Evolutionary conservation across 768 basidiomycete species (phyloP).

Genomic region (Phylloporus arenicola): DNA sequence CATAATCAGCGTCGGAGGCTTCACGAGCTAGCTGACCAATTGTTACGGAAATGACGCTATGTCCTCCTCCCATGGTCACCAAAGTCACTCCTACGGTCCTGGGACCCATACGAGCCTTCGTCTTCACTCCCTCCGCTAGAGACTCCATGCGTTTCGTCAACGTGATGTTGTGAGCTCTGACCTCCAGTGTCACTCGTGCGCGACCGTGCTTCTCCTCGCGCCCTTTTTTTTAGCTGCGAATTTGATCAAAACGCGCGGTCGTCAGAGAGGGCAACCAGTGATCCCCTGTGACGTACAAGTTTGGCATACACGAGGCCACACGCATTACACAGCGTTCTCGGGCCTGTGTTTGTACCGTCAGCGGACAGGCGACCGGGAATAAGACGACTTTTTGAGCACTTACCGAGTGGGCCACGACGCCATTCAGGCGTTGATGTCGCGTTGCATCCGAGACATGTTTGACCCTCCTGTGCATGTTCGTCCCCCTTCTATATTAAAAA

Average conservation of each 20-base stretch:
- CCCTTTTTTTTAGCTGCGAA: slow-evolving; percentile 30
- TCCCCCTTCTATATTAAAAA: slow-evolving; percentile 32
- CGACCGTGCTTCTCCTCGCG: slow-evolving; percentile 29
- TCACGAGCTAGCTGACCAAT: slow-evolving; percentile 13
- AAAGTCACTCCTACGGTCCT: slow-evolving; percentile 32
- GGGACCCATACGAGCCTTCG: slow-evolving; percentile 31
- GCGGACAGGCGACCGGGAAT: slow-evolving; percentile 17
- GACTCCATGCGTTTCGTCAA: slow-evolving; percentile 20
- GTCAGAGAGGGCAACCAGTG: slow-evolving; percentile 19
- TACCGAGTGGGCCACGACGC: slow-evolving; percentile 79
- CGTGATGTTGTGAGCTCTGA: slow-evolving; percentile 27
- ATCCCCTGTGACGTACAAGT: slow-evolving; percentile 50
- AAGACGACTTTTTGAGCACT: slow-evolving; percentile 22
- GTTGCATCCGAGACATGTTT: slow-evolving; percentile 74
- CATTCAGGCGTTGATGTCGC: slow-evolving; percentile 87
- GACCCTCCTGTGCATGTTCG: slow-evolving; percentile 49
- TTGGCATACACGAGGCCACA: slow-evolving; percentile 86
- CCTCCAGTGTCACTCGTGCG: slow-evolving; percentile 23
- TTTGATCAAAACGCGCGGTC: slow-evolving; percentile 7
- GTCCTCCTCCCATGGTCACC: slow-evolving; percentile 32
- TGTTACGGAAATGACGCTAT: slow-evolving; percentile 20
- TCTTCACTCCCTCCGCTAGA: slow-evolving; percentile 33
- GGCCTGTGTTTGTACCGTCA: slow-evolving; percentile 45
- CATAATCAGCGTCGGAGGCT: slow-evolving; percentile 12
- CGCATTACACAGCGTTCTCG: slow-evolving; percentile 79